Conservation (phyloP, 495 filamentous ascomycete genomes). For the Aspergillus steynii region DNA sequence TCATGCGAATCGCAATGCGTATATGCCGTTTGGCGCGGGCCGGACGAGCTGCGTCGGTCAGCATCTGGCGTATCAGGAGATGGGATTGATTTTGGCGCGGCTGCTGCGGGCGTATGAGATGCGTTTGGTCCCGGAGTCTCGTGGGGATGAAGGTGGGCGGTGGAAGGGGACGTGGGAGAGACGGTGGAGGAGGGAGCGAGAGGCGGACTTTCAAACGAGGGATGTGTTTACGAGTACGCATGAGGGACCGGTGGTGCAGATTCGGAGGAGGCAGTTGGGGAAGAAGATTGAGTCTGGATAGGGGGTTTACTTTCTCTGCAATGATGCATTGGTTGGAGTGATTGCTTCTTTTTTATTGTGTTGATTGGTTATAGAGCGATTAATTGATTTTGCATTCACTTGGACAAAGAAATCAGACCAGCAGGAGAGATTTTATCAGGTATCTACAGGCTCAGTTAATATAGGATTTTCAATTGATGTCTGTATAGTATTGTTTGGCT, state of each 20-base stretch:
- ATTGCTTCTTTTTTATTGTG: too few relatives aligned
- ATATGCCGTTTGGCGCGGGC: neutral
- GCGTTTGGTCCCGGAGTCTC: neutral
- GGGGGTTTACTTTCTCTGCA: too few relatives aligned
- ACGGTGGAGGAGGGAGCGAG: neutral
- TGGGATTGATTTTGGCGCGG: neutral
- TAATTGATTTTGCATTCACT: too few relatives aligned
- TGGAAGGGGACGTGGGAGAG: neutral
- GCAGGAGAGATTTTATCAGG: too few relatives aligned
- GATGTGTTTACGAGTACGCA: neutral
- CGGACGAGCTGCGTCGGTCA: neutral
- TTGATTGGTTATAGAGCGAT: too few relatives aligned
- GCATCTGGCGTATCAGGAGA: neutral
- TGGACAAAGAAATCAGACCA: too few relatives aligned
- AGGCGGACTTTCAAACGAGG: neutral
- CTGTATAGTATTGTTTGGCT: too few relatives aligned
- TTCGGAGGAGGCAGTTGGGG: neutral
- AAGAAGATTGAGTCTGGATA: neutral
- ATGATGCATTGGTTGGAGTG: too few relatives aligned
- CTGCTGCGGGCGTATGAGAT: neutral
- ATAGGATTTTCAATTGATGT: too few relatives aligned
- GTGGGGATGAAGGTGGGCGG: neutral
- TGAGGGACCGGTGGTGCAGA: neutral
- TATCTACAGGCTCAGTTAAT: too few relatives aligned
- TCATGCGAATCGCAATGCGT: neutral